Evolutionary conservation across 805 yeast species (phyloP), one percentile per base, ranked within the genome.

Genomic region (Clavispora vitiphila): DNA sequence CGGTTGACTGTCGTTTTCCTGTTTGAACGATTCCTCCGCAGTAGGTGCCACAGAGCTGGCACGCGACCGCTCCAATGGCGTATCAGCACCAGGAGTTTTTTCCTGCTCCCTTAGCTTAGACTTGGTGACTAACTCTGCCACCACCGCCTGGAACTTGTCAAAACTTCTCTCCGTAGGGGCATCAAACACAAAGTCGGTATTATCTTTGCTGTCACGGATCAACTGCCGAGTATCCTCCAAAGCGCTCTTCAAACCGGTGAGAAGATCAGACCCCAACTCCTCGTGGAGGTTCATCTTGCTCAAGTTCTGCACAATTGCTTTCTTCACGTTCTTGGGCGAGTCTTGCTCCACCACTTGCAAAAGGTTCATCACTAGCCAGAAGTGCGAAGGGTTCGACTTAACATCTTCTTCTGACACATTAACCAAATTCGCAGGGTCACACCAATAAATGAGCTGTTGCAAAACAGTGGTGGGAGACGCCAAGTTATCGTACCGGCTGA

Each of bases 381-480:
- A 57, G 48, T 85, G 93, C 5, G 77, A 63, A 9, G 72, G 58
- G 31, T 77, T 75, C n/a, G 53, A 53, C 4, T 55, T 55, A 3
- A 70, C 60, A 1, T 65, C 73, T 2, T 65, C 76, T 5, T 68
- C 67, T 1, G 68, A 51, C 32, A 66, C 62, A 44, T 76, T 74
- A 3, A 80, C 87, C 8, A 82, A 63, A 48, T 80, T 77, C 34
- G 67, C 64, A 5, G 96, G 95, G 57, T 88, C 91, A 15, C 95
- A 83, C 96, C 96, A 87, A 54, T 80, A 78, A 19, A 84, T 67
- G 36, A 91, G 61, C 53, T 86, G 95, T 48, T 81, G 88, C 24
- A 83, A 63, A 2, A 85, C 76, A 8, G 68, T 67, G 10, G 72
- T 64, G 0, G 87, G 83, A 4, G 66, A 53, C 10, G 60, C 50